Percentiles rank a stretch among this genome's conserved stretches.
phyloP scores from a whole-genome alignment of 1,139 yeast species.

The Pichia sp. region DNA sequence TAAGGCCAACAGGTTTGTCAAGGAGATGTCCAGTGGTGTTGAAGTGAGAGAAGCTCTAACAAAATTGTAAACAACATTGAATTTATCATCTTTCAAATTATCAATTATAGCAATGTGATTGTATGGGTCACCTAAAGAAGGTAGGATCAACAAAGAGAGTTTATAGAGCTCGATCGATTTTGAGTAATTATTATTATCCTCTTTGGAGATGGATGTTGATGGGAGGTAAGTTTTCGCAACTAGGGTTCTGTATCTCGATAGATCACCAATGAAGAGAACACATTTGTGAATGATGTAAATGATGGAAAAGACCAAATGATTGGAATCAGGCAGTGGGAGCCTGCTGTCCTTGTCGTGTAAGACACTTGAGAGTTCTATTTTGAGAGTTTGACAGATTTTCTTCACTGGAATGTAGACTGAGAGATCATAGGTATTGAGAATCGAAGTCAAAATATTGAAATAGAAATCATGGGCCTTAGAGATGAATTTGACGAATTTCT shows the following conservation, averaged over 20 bases:
- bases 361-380: no score
- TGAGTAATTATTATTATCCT: constrained; percentile 32
- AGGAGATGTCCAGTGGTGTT: constrained; percentile 39
- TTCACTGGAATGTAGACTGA: constrained; percentile 33
- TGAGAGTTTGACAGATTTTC: constrained; percentile 25
- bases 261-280: constrained; percentile 50
- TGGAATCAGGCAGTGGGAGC: constrained; percentile 8
- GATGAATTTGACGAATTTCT: constrained; percentile 41
- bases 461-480: constrained; percentile 44
- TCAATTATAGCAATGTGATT: constrained; percentile 59
- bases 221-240: constrained; percentile 38
- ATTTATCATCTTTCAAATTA: constrained; percentile 32
- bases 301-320: constrained; percentile 28
- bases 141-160: constrained; percentile 47
- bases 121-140: constrained; percentile 62
- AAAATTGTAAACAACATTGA: constrained; percentile 43
- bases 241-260: constrained; percentile 49
- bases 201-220: constrained; percentile 31
- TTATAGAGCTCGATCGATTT: constrained; percentile 44
- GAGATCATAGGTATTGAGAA: constrained; percentile 32
- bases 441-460: constrained; percentile 31
- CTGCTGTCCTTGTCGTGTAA: constrained; percentile 8
- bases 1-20: constrained; percentile 31
- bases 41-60: constrained; percentile 53
- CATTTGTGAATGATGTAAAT: constrained; percentile 48